Evolutionary conservation across 805 yeast genomes (phyloP).

Genomic region (Ogataea minuta): DNA sequence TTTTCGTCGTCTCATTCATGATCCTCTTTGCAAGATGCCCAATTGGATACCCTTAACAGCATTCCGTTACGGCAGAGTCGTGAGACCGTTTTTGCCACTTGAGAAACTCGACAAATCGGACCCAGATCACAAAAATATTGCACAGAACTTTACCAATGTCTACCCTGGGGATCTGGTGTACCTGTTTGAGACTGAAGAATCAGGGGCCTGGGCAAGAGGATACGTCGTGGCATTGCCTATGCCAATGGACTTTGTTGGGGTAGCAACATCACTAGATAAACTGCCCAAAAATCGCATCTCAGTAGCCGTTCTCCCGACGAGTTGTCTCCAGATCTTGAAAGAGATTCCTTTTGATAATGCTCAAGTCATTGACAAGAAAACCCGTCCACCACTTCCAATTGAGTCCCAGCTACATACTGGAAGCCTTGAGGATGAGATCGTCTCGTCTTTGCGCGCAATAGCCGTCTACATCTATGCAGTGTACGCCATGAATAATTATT

Average conservation of each 20-base stretch:
- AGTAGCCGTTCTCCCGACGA: conserved; percentile 61
- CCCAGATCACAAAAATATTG: conserved; percentile 7
- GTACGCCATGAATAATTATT: conserved; percentile 68
- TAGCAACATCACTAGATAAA: conserved; percentile 58
- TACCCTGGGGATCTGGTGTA: conserved; percentile 79
- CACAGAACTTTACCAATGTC: conserved; percentile 41
- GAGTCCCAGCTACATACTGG: conserved; percentile 42
- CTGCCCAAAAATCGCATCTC: conserved; percentile 55
- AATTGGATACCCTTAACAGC: conserved; percentile 50
- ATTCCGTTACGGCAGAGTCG: conserved; percentile 43
- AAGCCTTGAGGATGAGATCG: conserved; percentile 53
- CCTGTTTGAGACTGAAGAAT: conserved; percentile 58
- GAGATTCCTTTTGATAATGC: conserved; percentile 28
- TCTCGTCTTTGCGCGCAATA: conserved; percentile 53
- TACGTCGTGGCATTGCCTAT: conserved; percentile 66
- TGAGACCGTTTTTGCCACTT: conserved; percentile 46
- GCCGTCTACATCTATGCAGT: conserved; percentile 65
- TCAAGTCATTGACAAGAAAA: conserved; percentile 16
- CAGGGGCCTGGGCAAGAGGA: conserved; percentile 75
- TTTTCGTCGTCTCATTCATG: conserved; percentile 1
- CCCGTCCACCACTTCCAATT: conserved; percentile 54
- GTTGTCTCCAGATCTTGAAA: conserved; percentile 47
- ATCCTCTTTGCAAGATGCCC: conserved; percentile 10
- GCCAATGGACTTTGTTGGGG: conserved; percentile 65
- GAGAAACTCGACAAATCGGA: conserved; percentile 25